Evolutionary conservation across 371 early-diverging fungal genomes (phyloP).

Genomic region (Mucor saturninus): DNA sequence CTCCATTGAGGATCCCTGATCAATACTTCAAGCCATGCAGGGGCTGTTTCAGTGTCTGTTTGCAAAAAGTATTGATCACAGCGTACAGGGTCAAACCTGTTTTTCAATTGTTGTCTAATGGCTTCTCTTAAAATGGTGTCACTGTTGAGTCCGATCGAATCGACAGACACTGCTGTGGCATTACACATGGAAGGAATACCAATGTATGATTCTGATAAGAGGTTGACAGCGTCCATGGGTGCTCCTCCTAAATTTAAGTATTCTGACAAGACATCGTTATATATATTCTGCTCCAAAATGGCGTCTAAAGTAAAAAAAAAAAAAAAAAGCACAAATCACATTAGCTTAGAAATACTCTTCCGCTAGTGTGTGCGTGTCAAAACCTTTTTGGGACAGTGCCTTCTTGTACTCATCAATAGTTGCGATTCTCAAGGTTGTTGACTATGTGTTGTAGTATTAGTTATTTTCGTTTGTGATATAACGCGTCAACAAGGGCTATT

Average conservation of each 20-base stretch:
- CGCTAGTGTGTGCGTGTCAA: neutral
- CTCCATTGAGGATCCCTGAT: slow-evolving; percentile 66
- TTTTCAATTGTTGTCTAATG: slow-evolving; percentile 58
- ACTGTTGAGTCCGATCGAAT: slow-evolving; percentile 52
- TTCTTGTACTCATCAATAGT: slow-evolving; percentile 28
- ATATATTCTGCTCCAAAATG: slow-evolving; percentile 66
- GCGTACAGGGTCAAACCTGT: slow-evolving; percentile 62
- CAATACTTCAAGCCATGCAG: slow-evolving; percentile 58
- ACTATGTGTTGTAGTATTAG: neutral
- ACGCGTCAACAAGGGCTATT: neutral
- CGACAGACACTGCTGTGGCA: slow-evolving; percentile 49
- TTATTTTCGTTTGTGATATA: neutral
- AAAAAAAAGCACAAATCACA: neutral
- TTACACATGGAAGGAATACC: slow-evolving; percentile 74
- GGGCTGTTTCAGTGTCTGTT: slow-evolving; percentile 23
- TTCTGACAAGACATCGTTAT: slow-evolving; percentile 44
- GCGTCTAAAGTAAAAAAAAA: slow-evolving; percentile 49
- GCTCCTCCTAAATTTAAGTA: slow-evolving; percentile 64
- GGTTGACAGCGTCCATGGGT: slow-evolving; percentile 66
- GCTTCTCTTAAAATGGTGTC: slow-evolving; percentile 55
- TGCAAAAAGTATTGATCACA: slow-evolving; percentile 57
- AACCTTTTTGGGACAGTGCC: slow-evolving; percentile 28
- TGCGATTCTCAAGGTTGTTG: slow-evolving; percentile 21
- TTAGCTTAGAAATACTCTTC: neutral
- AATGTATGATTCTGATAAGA: slow-evolving; percentile 66